Evolutionary conservation across 2,329 filamentous ascomycete species (phyloP).

Genomic region (Leptographium flavum): DNA sequence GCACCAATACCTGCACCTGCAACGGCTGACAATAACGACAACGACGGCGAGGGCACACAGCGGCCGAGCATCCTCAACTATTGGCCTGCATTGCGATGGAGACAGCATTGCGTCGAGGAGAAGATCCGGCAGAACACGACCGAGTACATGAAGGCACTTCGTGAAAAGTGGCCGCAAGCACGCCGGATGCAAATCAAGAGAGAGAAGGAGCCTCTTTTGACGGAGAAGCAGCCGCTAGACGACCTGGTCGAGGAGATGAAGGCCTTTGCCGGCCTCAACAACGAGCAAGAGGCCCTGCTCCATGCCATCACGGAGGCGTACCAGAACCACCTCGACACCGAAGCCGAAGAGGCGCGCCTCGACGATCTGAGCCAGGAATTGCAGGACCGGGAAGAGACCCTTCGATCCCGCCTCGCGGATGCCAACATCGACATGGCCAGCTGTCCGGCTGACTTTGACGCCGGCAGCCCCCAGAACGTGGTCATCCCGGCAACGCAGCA

Average conservation of each 20-base stretch:
- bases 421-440: conserved; percentile 24
- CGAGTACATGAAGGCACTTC: conserved; percentile 32
- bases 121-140: conserved; percentile 31
- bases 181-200: conserved; percentile 31
- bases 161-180: conserved; percentile 29
- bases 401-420: conserved; percentile 27
- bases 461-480: conserved; percentile 15
- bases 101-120: conserved; percentile 23
- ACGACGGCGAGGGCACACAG: conserved; percentile 4
- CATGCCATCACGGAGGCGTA: conserved; percentile 35
- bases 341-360: conserved; percentile 34
- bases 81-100: conserved; percentile 12
- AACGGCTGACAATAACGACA: not conserved
- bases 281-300: conserved; percentile 30
- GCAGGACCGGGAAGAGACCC: conserved; percentile 25
- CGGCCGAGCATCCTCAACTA: conserved; percentile 6
- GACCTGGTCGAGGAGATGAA: conserved; percentile 26
- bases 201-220: conserved; percentile 32
- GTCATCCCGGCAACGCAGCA: conserved; percentile 32
- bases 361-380: conserved; percentile 33
- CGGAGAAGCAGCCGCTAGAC: conserved; percentile 30
- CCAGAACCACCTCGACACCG: conserved; percentile 33
- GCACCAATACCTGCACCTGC: not conserved
- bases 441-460: conserved; percentile 10
- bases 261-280: conserved; percentile 25